Evolutionary conservation across 371 early-diverging fungal species (phyloP).

Genomic region (Parasitella parasitica): DNA sequence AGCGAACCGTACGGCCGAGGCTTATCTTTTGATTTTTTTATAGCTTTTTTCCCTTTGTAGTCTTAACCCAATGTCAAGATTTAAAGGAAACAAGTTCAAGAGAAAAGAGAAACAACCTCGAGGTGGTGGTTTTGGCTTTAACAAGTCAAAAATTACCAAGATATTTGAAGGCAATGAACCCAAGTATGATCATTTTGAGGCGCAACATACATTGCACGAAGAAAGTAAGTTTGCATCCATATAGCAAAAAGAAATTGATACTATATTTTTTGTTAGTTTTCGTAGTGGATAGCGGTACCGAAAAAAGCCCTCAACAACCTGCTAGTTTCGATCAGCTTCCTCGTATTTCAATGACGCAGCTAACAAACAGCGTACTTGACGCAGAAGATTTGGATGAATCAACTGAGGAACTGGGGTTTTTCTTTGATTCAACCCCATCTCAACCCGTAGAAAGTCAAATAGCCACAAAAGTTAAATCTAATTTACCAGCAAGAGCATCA

Average conservation of each 20-base stretch:
- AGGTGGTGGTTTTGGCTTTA: constrained; percentile 5
- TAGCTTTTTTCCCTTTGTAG: background rate
- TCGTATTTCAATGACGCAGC: background rate
- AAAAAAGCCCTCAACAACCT: background rate
- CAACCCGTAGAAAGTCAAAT: background rate
- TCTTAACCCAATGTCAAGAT: background rate
- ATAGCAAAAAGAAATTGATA: background rate
- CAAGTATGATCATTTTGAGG: background rate
- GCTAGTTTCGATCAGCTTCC: background rate
- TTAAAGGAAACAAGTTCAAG: background rate
- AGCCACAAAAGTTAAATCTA: no score
- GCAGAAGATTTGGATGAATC: background rate
- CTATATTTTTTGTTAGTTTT: background rate
- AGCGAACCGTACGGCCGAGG: no score
- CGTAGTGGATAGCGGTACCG: background rate
- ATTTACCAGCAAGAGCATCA: background rate
- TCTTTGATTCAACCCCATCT: constrained; percentile 14
- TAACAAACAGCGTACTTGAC: background rate
- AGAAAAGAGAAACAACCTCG: background rate
- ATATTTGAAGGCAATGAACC: background rate
- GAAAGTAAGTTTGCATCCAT: background rate
- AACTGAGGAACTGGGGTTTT: constrained; percentile 6
- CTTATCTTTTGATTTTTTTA: background rate
- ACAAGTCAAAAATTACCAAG: background rate
- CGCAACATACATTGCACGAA: background rate